Evolutionary conservation across 495 filamentous ascomycete species (phyloP), one percentile per base, ranked within the genome.

Genomic region (Astrothelium macrocarpum): DNA sequence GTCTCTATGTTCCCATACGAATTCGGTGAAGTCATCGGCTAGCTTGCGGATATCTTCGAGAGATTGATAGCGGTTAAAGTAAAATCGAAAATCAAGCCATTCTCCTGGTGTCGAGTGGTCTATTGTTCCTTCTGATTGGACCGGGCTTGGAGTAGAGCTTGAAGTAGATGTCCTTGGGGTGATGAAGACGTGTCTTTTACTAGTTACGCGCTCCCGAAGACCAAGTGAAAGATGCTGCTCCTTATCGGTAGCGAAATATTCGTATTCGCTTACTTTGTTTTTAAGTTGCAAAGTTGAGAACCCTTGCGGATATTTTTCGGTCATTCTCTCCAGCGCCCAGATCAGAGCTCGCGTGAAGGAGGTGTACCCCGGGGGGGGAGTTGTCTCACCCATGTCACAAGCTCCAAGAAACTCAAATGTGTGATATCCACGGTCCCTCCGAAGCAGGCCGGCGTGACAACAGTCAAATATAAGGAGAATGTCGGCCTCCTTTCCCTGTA

Each of bases 261-360:
- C 49, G 49, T 56, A 56, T 26, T 56, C 29, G 49, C 49, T 56
- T 25, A 56, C 29, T 56, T 16, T 56, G 49, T 56, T 29, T 56
- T 56, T 56, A 7, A 56, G 25, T 56, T 56, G 49, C 49, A 56
- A 26, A 29, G 49, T 56, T 56, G 49, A 56, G 49, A 56, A 56
- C 49, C 49, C 49, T 56, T 16, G 49, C 49, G 49, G 49, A 56
- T 56, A 23, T 56, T 56, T 23, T 56, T 56, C 25, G 49, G 49
- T 23, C 49, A 56, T 56, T 29, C 49, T 56, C 49, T 56, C 25
- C 49, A 56, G 25, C 16, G 49, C 49, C 49, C 49, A 56, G n/a
- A 56, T 56, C 20, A 56, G 49, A 56, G 49, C 49, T 56, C 49
- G 49, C 49, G 49, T 56, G 49, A 56, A 56, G 49, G 49, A 56